phyloP scores from a whole-genome alignment of 169 alveolate genomes.

The Eimeria maxima region DNA sequence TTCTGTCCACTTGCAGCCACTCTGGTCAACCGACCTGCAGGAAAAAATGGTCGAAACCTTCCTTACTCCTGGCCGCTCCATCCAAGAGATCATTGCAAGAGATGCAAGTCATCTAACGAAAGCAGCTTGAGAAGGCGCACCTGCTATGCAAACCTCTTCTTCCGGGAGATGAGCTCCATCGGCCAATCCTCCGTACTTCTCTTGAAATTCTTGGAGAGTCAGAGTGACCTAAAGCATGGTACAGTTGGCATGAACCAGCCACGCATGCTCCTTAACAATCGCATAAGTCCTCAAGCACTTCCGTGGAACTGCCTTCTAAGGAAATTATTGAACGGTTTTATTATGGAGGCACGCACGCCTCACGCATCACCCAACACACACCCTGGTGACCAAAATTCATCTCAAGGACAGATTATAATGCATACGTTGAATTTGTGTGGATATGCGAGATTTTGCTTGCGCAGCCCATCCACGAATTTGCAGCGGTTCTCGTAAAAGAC shows the following conservation, averaged over 20 bases:
- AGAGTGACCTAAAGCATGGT: constrained; percentile 18
- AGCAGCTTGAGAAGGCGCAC: constrained; percentile 85
- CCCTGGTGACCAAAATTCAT: background rate
- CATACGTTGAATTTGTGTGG: constrained; percentile 66
- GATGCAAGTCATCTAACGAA: background rate
- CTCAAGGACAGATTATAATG: background rate
- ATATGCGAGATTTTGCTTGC: constrained; percentile 29
- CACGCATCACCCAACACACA: background rate
- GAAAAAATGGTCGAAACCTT: background rate
- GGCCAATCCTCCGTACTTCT: constrained; percentile 87
- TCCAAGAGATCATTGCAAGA: background rate
- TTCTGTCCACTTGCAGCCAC: constrained; percentile 94
- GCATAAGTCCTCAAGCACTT: too few relatives aligned
- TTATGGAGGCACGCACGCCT: background rate
- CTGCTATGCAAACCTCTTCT: constrained; percentile 89
- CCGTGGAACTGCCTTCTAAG: background rate
- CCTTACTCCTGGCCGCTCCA: background rate
- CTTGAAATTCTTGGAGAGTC: constrained; percentile 85
- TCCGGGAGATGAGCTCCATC: constrained; percentile 90
- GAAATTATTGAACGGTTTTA: background rate
- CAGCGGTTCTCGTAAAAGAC: constrained; percentile 86
- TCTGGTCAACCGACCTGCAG: constrained; percentile 94
- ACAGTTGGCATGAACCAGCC: background rate
- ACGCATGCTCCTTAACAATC: background rate
- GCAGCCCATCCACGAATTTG: constrained; percentile 80